These are phyloP conservation scores for Phytophthora ramorum DNA, from an alignment of 352 stramenopile species.

Conservation along the genomic window DNA sequence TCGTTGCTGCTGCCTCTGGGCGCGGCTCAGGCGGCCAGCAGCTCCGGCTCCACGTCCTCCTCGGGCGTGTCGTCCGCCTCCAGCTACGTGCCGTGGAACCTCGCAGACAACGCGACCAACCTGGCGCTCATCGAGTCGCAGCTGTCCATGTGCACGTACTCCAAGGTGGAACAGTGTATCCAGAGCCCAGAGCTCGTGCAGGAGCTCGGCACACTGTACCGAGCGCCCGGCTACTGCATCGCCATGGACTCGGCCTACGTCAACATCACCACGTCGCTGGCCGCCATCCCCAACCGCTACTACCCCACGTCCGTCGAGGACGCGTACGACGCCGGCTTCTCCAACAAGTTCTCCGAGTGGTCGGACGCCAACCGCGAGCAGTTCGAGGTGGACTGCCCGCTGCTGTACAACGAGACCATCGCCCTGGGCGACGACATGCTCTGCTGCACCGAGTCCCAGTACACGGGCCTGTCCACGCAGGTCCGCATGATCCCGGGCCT, in stretches of 20 bases:
- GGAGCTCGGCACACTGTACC: conserved; percentile 49
- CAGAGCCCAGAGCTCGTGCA: conserved; percentile 33
- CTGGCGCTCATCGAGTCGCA: conserved; percentile 39
- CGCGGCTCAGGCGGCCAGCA: conserved; percentile 15
- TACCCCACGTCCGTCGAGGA: conserved; percentile 55
- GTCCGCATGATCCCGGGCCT: conserved; percentile 65
- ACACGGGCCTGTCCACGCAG: conserved; percentile 59
- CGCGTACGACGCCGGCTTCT: conserved; percentile 51
- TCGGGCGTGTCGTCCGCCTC: conserved; percentile 24
- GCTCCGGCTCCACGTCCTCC: conserved; percentile 12
- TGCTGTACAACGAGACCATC: conserved; percentile 69
- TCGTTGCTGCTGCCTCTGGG: conserved; percentile 28
- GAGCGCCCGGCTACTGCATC: conserved; percentile 50
- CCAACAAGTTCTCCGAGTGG: conserved; percentile 75
- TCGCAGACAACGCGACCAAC: conserved; percentile 47
- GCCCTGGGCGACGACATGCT: conserved; percentile 53
- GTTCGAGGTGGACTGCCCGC: conserved; percentile 67
- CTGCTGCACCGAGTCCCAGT: conserved; percentile 69
- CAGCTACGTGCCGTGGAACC: conserved; percentile 44
- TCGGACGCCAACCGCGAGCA: conserved; percentile 54
- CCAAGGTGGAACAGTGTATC: conserved; percentile 63
- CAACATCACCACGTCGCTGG: conserved; percentile 35
- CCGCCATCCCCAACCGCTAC: conserved; percentile 62
- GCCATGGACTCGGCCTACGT: conserved; percentile 61
- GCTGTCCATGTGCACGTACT: conserved; percentile 69